These are phyloP conservation scores for Lodderomyces orthopsilosis DNA, from an alignment of 1,139 yeast genomes.

Conservation along the genomic window DNA sequence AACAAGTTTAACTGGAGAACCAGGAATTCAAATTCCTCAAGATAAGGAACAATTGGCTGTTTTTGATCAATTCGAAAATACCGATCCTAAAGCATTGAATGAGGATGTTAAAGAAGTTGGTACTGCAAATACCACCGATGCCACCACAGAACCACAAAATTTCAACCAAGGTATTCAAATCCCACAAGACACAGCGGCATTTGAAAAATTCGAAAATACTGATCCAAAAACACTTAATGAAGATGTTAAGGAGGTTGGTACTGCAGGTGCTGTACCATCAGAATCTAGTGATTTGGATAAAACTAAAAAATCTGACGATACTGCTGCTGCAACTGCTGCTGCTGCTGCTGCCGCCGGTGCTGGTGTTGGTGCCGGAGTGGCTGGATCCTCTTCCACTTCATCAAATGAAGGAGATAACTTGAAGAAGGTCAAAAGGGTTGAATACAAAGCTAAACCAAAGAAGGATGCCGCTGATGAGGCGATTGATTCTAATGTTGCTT, in stretches of 20 bases:
- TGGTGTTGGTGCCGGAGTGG: conserved; percentile 3
- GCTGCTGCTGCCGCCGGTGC: neutral
- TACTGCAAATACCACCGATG: no score
- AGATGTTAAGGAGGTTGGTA: conserved; percentile 8
- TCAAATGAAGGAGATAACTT: conserved; percentile 3
- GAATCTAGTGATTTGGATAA: neutral
- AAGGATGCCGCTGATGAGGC: conserved; percentile 32
- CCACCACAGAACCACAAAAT: neutral
- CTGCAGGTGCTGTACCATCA: conserved; percentile 4
- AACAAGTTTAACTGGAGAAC: conserved; percentile 46
- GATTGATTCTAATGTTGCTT: conserved; percentile 23
- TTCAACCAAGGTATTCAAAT: conserved; percentile 36
- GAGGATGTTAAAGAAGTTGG: conserved; percentile 16
- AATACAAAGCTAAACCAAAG: conserved; percentile 47
- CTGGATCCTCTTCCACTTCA: conserved; percentile 1
- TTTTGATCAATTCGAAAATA: conserved; percentile 33
- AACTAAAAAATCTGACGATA: neutral
- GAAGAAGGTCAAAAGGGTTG: conserved; percentile 48
- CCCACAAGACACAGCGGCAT: conserved; percentile 40
- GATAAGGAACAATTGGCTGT: conserved; percentile 41
- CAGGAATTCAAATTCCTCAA: conserved; percentile 48
- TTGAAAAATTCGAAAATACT: conserved; percentile 32
- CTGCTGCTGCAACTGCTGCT: neutral
- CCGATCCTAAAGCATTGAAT: conserved; percentile 51
- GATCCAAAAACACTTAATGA: conserved; percentile 52